Conservation (phyloP, 768 basidiomycete genomes). For the Boletus sp. region DNA sequence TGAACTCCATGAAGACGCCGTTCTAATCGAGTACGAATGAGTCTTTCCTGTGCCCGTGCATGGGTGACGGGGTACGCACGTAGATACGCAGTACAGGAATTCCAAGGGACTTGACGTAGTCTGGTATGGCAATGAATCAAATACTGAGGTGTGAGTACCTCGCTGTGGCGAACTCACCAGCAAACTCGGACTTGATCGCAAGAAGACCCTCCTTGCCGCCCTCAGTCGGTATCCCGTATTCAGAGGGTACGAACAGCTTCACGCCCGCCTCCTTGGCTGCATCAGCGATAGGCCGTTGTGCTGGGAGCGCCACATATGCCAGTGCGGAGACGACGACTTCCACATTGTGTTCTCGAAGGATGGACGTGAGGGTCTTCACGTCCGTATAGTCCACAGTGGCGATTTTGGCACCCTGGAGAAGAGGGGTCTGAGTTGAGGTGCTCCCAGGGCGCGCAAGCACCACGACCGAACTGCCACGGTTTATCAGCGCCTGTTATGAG, state of each 20-base stretch:
- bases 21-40: conserved; percentile 20
- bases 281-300: conserved; percentile 31
- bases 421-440: conserved; percentile 13
- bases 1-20: conserved; percentile 34
- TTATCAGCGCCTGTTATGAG: conserved; percentile 21
- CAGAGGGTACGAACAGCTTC: conserved; percentile 40
- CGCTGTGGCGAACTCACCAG: conserved; percentile 16
- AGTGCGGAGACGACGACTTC: conserved; percentile 37
- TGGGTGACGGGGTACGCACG: conserved; percentile 18
- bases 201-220: conserved; percentile 29
- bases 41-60: not conserved
- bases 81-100: conserved; percentile 33
- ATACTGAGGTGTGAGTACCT: not conserved
- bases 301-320: conserved; percentile 25
- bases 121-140: conserved; percentile 10
- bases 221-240: conserved; percentile 37
- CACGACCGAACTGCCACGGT: conserved; percentile 24
- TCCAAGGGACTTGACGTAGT: conserved; percentile 29
- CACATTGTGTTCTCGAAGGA: conserved; percentile 32
- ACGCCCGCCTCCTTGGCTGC: conserved; percentile 38
- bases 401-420: conserved; percentile 27
- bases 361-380: conserved; percentile 22
- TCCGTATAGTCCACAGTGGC: conserved; percentile 30
- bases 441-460: conserved; percentile 26
- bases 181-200: conserved; percentile 29